Conservation (phyloP, 768 basidiomycete species). For the Pulveroboletus sp. region DNA sequence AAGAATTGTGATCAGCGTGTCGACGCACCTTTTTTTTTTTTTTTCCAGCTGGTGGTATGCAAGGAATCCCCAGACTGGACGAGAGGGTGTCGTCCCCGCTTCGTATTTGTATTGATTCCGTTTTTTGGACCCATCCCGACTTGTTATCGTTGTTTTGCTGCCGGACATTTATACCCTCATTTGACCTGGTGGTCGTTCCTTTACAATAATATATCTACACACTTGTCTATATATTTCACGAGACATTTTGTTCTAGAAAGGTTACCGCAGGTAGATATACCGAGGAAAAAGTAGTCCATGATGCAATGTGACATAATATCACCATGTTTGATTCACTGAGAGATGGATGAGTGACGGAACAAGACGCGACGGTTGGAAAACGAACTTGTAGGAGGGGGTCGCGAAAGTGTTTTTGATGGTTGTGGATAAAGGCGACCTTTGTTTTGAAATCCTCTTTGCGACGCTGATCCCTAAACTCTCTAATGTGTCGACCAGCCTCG, state of each 20-base stretch:
- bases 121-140: slow-evolving; percentile 24
- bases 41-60: slow-evolving; percentile 90
- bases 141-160: slow-evolving; percentile 31
- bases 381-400: slow-evolving; percentile 64
- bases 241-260: slow-evolving; percentile 8
- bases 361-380: neutral
- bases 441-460: slow-evolving; percentile 83
- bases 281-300: slow-evolving; percentile 13
- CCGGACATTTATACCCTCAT: slow-evolving; percentile 35
- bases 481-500: slow-evolving; percentile 84
- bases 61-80: slow-evolving; percentile 72
- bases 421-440: slow-evolving; percentile 72
- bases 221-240: slow-evolving; percentile 15
- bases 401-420: slow-evolving; percentile 85
- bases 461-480: slow-evolving; percentile 80
- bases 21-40: slow-evolving; percentile 20
- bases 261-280: slow-evolving; percentile 9
- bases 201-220: slow-evolving; percentile 18
- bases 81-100: slow-evolving; percentile 88
- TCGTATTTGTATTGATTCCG: slow-evolving; percentile 77
- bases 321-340: slow-evolving; percentile 13
- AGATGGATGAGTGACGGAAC: slow-evolving; percentile 3
- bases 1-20: neutral
- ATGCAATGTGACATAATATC: slow-evolving; percentile 8
- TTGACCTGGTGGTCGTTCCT: slow-evolving; percentile 37